Evolutionary conservation across 805 yeast genomes (phyloP).

Genomic region (Candida methanosorbosa): DNA sequence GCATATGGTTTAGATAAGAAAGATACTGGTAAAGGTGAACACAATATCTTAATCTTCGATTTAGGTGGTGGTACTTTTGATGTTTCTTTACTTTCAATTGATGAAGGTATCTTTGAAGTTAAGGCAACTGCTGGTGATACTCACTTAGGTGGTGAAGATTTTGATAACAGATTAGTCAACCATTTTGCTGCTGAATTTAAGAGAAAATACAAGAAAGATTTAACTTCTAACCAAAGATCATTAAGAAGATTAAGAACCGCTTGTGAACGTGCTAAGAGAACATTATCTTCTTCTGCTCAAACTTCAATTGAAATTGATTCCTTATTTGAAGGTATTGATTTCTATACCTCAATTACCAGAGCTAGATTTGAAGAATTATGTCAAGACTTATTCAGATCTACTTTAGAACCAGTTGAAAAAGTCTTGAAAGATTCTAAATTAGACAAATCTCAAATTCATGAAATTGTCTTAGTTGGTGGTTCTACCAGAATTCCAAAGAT

Average conservation of each 20-base stretch:
- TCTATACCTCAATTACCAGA: slow-evolving; percentile 93
- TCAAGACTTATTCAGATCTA: slow-evolving; percentile 88
- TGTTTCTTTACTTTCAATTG: slow-evolving; percentile 69
- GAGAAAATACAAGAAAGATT: slow-evolving; percentile 96
- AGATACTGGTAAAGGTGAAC: slow-evolving; percentile 31
- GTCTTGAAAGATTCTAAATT: slow-evolving; percentile 85
- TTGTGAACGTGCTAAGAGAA: slow-evolving; percentile 99
- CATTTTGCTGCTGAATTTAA: slow-evolving; percentile 93
- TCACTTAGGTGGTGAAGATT: slow-evolving; percentile 82
- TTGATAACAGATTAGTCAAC: slow-evolving; percentile 73
- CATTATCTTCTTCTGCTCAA: slow-evolving; percentile 92
- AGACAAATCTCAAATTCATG: slow-evolving; percentile 85
- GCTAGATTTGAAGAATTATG: slow-evolving; percentile 97
- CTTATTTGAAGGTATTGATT: slow-evolving; percentile 88
- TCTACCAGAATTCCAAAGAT: slow-evolving; percentile 97
- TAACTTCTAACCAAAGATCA: slow-evolving; percentile 91
- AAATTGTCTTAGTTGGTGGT: slow-evolving; percentile 95
- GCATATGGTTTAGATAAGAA: slow-evolving; percentile 67
- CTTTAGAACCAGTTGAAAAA: slow-evolving; percentile 91
- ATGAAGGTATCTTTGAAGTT: slow-evolving; percentile 75
- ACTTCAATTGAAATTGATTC: slow-evolving; percentile 94
- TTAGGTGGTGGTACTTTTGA: slow-evolving; percentile 86
- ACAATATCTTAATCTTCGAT: slow-evolving; percentile 56
- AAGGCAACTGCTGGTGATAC: slow-evolving; percentile 80
- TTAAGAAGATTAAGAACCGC: slow-evolving; percentile 98